Evolutionary conservation across 2,329 filamentous ascomycete species (phyloP).

Genomic region (Mycocentrospora acerina): DNA sequence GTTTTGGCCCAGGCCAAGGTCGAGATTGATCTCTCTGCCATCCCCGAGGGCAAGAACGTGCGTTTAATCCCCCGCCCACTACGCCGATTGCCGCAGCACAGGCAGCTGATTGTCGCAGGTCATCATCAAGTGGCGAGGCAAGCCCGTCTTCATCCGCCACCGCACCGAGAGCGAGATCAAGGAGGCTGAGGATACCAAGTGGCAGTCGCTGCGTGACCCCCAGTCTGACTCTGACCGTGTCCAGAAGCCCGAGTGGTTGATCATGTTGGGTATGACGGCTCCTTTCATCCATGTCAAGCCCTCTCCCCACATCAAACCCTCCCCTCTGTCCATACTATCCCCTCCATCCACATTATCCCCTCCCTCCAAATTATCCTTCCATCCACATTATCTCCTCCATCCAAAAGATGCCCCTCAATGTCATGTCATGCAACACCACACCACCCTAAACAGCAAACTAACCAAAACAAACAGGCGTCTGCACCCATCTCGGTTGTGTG

Average conservation of each 20-base stretch:
- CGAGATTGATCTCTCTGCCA: slow-evolving; percentile 87
- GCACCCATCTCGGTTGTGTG: slow-evolving; percentile 98
- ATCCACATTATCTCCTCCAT: no score
- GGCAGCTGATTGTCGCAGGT: slow-evolving; percentile 57
- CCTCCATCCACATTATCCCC: not conserved
- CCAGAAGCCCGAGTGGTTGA: slow-evolving; percentile 97
- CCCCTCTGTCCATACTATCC: no score
- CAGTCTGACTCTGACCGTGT: slow-evolving; percentile 89
- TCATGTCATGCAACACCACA: no score
- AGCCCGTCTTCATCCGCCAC: slow-evolving; percentile 99
- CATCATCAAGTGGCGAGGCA: slow-evolving; percentile 99
- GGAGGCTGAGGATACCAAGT: slow-evolving; percentile 86
- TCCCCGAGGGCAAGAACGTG: slow-evolving; percentile 99
- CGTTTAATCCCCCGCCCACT: slow-evolving; percentile 43
- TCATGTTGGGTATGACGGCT: slow-evolving; percentile 84
- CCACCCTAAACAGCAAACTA: not conserved
- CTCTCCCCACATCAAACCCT: no score
- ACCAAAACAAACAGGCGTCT: slow-evolving; percentile 71
- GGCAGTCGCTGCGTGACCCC: slow-evolving; percentile 84
- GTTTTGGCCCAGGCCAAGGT: slow-evolving; percentile 99
- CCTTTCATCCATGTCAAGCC: not conserved
- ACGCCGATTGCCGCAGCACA: not conserved
- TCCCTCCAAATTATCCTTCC: no score
- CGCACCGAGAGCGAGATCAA: slow-evolving; percentile 90
- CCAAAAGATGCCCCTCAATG: no score